Conservation (phyloP, 2,329 filamentous ascomycete genomes). For the Drechslerella coelobrocha region DNA sequence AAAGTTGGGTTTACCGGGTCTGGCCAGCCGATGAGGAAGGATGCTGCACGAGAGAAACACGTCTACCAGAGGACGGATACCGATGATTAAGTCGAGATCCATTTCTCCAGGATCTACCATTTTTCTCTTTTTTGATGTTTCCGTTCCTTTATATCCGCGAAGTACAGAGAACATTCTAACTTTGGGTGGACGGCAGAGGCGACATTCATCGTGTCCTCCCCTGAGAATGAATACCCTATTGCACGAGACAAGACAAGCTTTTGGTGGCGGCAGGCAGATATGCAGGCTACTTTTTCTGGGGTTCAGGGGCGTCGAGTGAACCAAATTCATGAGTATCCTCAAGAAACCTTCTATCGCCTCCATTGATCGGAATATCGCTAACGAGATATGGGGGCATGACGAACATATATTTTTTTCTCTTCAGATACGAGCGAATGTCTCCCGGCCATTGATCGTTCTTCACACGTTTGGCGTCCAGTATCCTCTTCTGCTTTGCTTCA, state of each 20-base stretch:
- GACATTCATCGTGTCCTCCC: slow-evolving; percentile 21
- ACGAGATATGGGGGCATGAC: slow-evolving; percentile 33
- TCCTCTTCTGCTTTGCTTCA: slow-evolving; percentile 2
- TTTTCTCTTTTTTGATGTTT: slow-evolving; percentile 18
- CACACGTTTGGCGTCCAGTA: slow-evolving; percentile 23
- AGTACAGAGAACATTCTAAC: slow-evolving; percentile 49
- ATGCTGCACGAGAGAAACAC: slow-evolving; percentile 76
- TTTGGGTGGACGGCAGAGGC: slow-evolving; percentile 47
- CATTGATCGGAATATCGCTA: slow-evolving; percentile 48
- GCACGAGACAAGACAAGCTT: slow-evolving; percentile 15
- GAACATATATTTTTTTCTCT: slow-evolving; percentile 34
- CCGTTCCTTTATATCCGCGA: slow-evolving; percentile 13
- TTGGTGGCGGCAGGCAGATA: slow-evolving; percentile 7
- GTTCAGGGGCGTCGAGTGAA: slow-evolving; percentile 19
- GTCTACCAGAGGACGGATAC: slow-evolving; percentile 79
- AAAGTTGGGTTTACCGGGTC: slow-evolving; percentile 95
- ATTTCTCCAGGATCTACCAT: background rate
- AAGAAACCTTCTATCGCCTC: slow-evolving; percentile 48
- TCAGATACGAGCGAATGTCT: slow-evolving; percentile 38
- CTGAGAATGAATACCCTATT: slow-evolving; percentile 12
- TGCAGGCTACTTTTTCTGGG: slow-evolving; percentile 1
- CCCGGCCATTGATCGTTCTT: slow-evolving; percentile 9
- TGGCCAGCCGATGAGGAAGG: slow-evolving; percentile 94
- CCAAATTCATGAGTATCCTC: slow-evolving; percentile 50
- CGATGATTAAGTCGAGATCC: slow-evolving; percentile 62